Conservation (phyloP, 2,329 filamentous ascomycete species). For the Fusarium coicis region DNA sequence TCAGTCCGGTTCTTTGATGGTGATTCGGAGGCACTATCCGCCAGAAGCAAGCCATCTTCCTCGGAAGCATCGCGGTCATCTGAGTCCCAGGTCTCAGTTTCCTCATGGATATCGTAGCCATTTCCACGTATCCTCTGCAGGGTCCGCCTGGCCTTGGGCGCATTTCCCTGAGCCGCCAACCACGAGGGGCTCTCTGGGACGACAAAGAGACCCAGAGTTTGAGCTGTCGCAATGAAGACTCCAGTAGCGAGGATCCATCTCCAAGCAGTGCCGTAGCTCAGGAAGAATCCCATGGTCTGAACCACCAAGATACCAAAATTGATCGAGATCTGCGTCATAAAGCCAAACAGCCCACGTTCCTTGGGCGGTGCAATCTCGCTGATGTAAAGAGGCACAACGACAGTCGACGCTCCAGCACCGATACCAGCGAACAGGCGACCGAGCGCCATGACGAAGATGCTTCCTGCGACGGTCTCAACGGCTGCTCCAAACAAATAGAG, state of each 20-base stretch:
- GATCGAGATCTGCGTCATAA: constrained; percentile 91
- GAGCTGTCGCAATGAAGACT: constrained; percentile 72
- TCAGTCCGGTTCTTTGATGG: constrained; percentile 33
- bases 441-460: constrained; percentile 73
- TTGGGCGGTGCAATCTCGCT: constrained; percentile 85
- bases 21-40: constrained; percentile 45
- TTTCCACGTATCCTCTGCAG: constrained; percentile 82
- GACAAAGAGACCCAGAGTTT: constrained; percentile 77
- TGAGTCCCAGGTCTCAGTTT: constrained; percentile 72
- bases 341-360: constrained; percentile 81
- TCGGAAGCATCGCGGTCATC: constrained; percentile 63
- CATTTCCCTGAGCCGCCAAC: constrained; percentile 76
- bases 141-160: constrained; percentile 70
- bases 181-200: constrained; percentile 90
- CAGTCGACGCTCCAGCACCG: constrained; percentile 87
- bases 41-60: constrained; percentile 73
- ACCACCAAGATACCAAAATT: constrained; percentile 89
- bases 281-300: constrained; percentile 86
- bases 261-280: constrained; percentile 85
- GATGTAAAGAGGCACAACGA: constrained; percentile 94
- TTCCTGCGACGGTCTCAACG: constrained; percentile 77
- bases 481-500: constrained; percentile 81
- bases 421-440: constrained; percentile 85
- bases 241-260: constrained; percentile 82
- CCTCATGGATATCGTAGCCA: constrained; percentile 75